These are phyloP conservation scores for Botrytis hyacinthi DNA, from an alignment of 2,329 filamentous ascomycete species.

Conservation along the genomic window DNA sequence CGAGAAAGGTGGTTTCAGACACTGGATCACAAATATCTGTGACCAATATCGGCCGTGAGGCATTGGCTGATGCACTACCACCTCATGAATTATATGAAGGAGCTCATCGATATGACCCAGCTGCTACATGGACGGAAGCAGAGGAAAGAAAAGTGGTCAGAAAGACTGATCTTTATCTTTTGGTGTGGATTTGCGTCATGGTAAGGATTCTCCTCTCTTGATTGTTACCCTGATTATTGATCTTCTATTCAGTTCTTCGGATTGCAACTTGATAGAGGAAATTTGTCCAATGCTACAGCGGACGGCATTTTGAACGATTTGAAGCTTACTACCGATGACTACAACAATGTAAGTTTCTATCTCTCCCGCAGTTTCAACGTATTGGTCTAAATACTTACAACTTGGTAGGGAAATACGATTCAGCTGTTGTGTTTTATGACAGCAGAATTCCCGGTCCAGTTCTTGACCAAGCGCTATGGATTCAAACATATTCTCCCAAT, in stretches of 20 bases:
- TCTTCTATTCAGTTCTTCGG: constrained; percentile 50
- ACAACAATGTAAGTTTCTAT: constrained; percentile 37
- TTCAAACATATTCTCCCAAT: constrained; percentile 53
- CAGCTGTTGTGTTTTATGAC: constrained; percentile 42
- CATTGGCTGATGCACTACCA: constrained; percentile 6
- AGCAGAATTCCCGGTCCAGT: constrained; percentile 59
- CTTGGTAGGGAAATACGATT: constrained; percentile 45
- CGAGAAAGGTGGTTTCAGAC: background rate
- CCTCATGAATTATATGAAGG: constrained; percentile 20
- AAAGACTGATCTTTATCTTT: constrained; percentile 41
- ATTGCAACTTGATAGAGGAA: constrained; percentile 59
- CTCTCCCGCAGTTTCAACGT: background rate
- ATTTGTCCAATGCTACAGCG: constrained; percentile 55
- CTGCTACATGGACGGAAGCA: constrained; percentile 52
- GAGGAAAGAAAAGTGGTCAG: constrained; percentile 57
- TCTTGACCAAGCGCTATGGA: constrained; percentile 48
- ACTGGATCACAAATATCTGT: background rate
- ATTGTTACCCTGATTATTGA: background rate
- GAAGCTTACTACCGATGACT: constrained; percentile 24
- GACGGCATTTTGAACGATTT: constrained; percentile 40
- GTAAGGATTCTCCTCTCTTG: background rate
- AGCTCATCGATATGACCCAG: constrained; percentile 44
- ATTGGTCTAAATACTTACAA: background rate
- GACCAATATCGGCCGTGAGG: background rate
- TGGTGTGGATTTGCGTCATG: constrained; percentile 18